These are phyloP conservation scores for Podospora bellae-mahoneyi DNA, from an alignment of 495 filamentous ascomycete genomes.

Conservation along the genomic window DNA sequence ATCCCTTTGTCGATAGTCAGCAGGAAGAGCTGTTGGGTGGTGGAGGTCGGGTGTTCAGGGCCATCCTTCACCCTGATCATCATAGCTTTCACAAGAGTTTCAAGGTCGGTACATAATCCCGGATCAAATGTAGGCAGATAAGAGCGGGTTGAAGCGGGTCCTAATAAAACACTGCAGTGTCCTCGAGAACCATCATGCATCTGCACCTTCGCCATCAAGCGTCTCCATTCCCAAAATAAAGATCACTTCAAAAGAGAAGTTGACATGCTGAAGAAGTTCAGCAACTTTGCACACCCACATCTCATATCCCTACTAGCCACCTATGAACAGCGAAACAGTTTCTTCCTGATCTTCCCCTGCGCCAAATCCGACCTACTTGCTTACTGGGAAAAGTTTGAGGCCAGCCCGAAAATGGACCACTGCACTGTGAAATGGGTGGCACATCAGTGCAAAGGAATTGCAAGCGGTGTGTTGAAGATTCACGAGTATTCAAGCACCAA, in stretches of 20 bases:
- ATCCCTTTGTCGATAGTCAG: not conserved
- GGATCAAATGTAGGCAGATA: too few relatives aligned
- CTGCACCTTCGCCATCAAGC: slow-evolving; percentile 22
- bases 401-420: not conserved
- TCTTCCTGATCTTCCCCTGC: slow-evolving; percentile 28
- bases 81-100: slow-evolving; percentile 17
- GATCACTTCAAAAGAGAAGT: slow-evolving; percentile 22
- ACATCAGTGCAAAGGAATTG: slow-evolving; percentile 26
- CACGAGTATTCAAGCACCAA: slow-evolving; percentile 16
- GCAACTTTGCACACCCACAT: slow-evolving; percentile 17
- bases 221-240: slow-evolving; percentile 16
- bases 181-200: not conserved
- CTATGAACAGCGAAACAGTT: slow-evolving; percentile 19
- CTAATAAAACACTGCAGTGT: too few relatives aligned
- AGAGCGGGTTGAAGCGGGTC: too few relatives aligned
- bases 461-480: slow-evolving; percentile 23
- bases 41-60: slow-evolving; percentile 13
- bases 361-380: slow-evolving; percentile 21
- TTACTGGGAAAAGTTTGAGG: slow-evolving; percentile 20
- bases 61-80: slow-evolving; percentile 19
- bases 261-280: slow-evolving; percentile 25
- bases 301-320: slow-evolving; percentile 28
- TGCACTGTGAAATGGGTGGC: slow-evolving; percentile 20
- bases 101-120: too few relatives aligned
- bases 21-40: slow-evolving; percentile 14